These are phyloP conservation scores for Epichloe hybrida DNA, from an alignment of 2,329 filamentous ascomycete genomes.

Conservation along the genomic window DNA sequence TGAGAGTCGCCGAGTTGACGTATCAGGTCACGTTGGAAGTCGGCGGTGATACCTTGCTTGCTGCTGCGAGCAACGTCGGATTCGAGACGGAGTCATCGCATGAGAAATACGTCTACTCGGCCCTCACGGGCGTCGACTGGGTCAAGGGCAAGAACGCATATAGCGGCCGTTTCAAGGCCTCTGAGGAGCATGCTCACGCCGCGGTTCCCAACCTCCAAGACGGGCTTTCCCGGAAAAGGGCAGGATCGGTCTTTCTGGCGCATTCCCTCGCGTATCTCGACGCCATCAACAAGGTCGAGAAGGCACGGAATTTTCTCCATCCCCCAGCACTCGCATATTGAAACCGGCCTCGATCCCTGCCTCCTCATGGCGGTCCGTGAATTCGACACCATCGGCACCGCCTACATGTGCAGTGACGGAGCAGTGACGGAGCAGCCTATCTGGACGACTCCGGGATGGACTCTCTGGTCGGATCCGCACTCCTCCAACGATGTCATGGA, in stretches of 20 bases:
- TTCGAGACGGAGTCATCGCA: background rate
- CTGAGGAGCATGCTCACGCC: background rate
- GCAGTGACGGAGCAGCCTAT: too few species aligned
- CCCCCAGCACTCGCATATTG: too few species aligned
- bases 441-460: too few species aligned
- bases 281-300: constrained; percentile 4
- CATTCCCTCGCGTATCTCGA: constrained; percentile 4
- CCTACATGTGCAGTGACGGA: constrained; percentile 8
- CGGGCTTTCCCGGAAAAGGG: background rate
- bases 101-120: constrained; percentile 6
- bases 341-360: background rate
- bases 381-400: constrained; percentile 4
- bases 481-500: constrained; percentile 8
- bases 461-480: constrained; percentile 3
- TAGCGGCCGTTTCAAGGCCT: constrained; percentile 1
- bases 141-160: constrained; percentile 3
- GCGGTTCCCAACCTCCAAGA: constrained; percentile 4
- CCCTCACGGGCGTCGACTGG: constrained; percentile 5
- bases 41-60: too few species aligned
- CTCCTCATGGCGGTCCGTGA: constrained; percentile 3
- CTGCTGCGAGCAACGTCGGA: background rate
- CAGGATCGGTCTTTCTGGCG: constrained; percentile 5
- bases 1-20: too few species aligned
- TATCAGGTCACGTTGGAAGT: too few species aligned
- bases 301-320: background rate